Base-by-base conservation (phyloP, 2,329 filamentous ascomycete species). In the Sordariomycetes sp. region DNA sequence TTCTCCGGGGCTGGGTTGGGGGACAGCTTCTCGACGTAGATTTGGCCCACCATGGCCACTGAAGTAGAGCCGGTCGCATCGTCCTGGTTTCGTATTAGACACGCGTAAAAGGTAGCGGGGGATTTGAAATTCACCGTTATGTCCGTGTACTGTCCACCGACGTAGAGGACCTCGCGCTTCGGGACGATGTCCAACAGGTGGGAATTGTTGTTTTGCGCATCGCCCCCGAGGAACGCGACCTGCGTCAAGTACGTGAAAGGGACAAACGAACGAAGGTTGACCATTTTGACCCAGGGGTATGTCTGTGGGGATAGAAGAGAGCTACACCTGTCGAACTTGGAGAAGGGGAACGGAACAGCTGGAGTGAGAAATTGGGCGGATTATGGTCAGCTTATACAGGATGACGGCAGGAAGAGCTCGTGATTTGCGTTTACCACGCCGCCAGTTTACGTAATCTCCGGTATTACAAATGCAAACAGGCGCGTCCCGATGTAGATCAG, bases 1-100 rank as follows among this genome's bases (percentile, higher is more conserved):
- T 65, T 65, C 46, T 55, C 62, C 35, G 59, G 63, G 37, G 64
- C 65, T 11, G 53, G 25, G 6, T 64, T 60, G 16, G 77, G 75
- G 7, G 63, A 62, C 18, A 80, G 69, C 58, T 70, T 71, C 68
- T 82, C 79, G 32, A 81, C 76, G 62, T 82, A 81, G 71, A 81
- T 79, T 68, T 82, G 79, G 4, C 37, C 37, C 4, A 43, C 12
- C 6, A 43, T 43, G 12, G 46, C 65, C 61, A 35, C 60, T 60
- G 58, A 60, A 11, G 60, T 58, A 43, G 59, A 24, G 51, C 58
- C 55, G 54, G 60, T 61, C 35, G 40, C 57, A 58, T 58, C 28
- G 46, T 62, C 53, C 62, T 64, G 58, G 52, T 43, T 53, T 37
- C 34, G 28, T 59, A 32, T 60, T 61, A 62, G 59, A 53, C 25